Conservation (phyloP, 2,329 filamentous ascomycete species). For the Sphaerostilbella broomeana region DNA sequence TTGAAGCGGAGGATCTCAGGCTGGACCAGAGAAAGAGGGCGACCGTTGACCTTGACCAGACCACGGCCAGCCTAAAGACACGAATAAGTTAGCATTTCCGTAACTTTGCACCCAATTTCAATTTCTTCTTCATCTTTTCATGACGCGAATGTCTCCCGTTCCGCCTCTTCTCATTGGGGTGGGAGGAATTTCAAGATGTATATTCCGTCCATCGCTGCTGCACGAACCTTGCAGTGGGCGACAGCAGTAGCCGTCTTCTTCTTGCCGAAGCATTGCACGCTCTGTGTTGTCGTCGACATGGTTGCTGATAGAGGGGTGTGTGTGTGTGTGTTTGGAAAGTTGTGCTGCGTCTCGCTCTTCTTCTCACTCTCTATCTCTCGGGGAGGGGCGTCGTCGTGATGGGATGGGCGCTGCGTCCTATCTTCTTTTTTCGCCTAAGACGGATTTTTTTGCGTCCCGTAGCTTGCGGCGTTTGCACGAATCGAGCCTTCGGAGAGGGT, state of each 20-base stretch:
- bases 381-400: too few relatives aligned
- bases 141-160: conserved; percentile 1
- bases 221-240: conserved; percentile 79
- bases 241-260: conserved; percentile 87
- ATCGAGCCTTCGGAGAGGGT: too few relatives aligned
- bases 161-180: not conserved
- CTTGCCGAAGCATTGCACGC: conserved; percentile 99
- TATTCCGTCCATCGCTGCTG: not conserved
- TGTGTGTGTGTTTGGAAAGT: conserved; percentile 6
- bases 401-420: conserved; percentile 3
- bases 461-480: conserved; percentile 7
- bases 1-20: conserved; percentile 98
- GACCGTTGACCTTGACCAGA: conserved; percentile 98
- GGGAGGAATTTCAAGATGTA: not conserved
- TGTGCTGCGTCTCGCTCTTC: conserved; percentile 15
- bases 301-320: conserved; percentile 40
- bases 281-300: conserved; percentile 71
- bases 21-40: conserved; percentile 87
- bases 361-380: too few relatives aligned
- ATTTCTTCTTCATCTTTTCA: not conserved
- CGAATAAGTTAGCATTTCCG: conserved; percentile 24
- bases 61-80: conserved; percentile 46
- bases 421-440: conserved; percentile 11
- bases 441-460: conserved; percentile 19
- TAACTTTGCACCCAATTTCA: not conserved